Evolutionary conservation across 148 eudicot species (phyloP).

Genomic region (Fagopyrum esculentum): DNA sequence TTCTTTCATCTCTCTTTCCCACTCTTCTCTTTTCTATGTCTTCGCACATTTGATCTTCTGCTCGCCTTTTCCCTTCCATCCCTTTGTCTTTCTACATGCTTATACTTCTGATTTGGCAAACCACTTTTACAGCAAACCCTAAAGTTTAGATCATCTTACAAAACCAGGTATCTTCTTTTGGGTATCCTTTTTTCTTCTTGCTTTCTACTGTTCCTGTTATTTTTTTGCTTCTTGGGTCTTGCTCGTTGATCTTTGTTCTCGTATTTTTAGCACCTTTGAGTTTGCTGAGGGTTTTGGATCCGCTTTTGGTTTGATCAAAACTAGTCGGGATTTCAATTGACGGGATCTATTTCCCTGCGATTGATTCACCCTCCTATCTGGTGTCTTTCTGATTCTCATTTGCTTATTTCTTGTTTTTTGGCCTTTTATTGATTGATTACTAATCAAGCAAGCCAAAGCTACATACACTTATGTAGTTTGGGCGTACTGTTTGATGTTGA

Average conservation of each 20-base stretch:
- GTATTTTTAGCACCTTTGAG: neutral
- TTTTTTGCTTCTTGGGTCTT: slow-evolving; percentile 32
- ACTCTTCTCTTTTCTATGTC: neutral
- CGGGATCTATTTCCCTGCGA: slow-evolving; percentile 44
- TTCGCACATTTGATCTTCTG: slow-evolving; percentile 14
- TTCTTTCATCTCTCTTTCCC: neutral
- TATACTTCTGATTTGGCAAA: neutral
- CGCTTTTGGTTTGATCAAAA: slow-evolving; percentile 30
- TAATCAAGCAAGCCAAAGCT: neutral
- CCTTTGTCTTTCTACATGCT: slow-evolving; percentile 5
- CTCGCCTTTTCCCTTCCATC: slow-evolving; percentile 7
- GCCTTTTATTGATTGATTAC: neutral
- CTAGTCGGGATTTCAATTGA: slow-evolving; percentile 25
- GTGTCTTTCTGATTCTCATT: slow-evolving; percentile 6
- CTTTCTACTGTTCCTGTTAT: slow-evolving; percentile 3
- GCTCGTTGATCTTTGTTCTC: neutral
- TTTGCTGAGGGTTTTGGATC: slow-evolving; percentile 3
- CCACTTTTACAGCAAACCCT: slow-evolving; percentile 21
- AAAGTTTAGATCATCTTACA: slow-evolving; percentile 36
- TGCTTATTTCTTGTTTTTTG: neutral
- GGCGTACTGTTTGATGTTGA: neutral
- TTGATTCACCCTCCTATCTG: slow-evolving; percentile 25
- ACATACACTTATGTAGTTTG: neutral
- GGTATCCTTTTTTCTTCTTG: neutral
- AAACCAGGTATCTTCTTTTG: neutral